Evolutionary conservation across 345 rosid genomes (phyloP).

Genomic region (Geranium brycei): DNA sequence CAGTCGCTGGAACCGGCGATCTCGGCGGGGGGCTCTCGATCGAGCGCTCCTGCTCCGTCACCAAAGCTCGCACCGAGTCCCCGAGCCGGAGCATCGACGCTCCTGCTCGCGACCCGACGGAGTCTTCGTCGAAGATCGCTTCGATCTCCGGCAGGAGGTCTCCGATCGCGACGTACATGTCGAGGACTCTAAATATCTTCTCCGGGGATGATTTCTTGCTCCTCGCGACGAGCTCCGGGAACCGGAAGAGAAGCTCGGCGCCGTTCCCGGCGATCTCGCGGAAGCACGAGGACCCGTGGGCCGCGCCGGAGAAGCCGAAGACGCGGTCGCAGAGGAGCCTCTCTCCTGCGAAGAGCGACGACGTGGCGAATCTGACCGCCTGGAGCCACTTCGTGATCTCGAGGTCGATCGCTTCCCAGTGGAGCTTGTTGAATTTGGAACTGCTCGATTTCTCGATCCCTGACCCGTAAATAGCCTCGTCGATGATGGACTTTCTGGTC

Average conservation of each 20-base stretch:
- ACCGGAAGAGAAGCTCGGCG: slow-evolving; percentile 3
- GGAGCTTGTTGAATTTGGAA: slow-evolving; percentile 5
- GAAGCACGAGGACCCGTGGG: slow-evolving; percentile 4
- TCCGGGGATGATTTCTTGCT: slow-evolving; percentile 4
- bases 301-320: neutral
- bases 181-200: slow-evolving; percentile 5
- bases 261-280: neutral
- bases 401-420: slow-evolving; percentile 7
- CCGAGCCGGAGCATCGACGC: too few species aligned
- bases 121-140: slow-evolving; percentile 6
- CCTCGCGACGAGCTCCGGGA: slow-evolving; percentile 3
- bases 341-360: slow-evolving; percentile 8
- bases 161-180: slow-evolving; percentile 8
- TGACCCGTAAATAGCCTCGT: slow-evolving; percentile 1
- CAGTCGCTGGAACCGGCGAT: too few species aligned
- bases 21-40: too few species aligned
- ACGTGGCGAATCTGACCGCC: neutral
- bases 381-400: slow-evolving; percentile 7
- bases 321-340: slow-evolving; percentile 2
- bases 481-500: slow-evolving; percentile 9
- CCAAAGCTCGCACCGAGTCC: too few species aligned
- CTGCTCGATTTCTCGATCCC: neutral
- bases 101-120: slow-evolving; percentile 1
- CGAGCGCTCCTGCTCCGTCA: too few species aligned
- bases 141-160: slow-evolving; percentile 9